Evolutionary conservation across 768 basidiomycete genomes (phyloP).

Genomic region (Kwoniella dendrophila): DNA sequence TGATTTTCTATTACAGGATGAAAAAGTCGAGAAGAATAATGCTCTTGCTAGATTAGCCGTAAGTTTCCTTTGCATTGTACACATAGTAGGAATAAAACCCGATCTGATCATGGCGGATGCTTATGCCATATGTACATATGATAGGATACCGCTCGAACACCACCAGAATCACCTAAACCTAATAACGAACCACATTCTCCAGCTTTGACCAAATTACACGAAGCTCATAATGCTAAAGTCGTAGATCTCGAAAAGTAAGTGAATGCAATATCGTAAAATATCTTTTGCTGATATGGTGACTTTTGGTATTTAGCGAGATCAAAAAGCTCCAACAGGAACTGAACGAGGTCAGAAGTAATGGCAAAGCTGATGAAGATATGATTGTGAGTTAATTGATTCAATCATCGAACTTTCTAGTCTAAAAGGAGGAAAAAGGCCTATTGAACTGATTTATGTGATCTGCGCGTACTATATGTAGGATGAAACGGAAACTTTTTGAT

Average conservation of each 20-base stretch:
- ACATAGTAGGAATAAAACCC: background rate
- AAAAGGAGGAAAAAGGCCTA: too few species aligned
- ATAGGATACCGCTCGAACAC: constrained; percentile 18
- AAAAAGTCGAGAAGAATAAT: constrained; percentile 29
- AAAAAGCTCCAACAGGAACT: constrained; percentile 24
- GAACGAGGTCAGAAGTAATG: constrained; percentile 5
- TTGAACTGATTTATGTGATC: background rate
- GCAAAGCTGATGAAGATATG: background rate
- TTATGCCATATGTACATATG: background rate
- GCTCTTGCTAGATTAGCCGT: constrained; percentile 26
- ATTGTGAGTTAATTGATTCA: constrained; percentile 1
- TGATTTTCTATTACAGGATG: constrained; percentile 18
- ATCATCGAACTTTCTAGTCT: too few species aligned
- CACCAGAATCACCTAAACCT: constrained; percentile 28
- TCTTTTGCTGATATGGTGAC: background rate
- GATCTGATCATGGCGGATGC: background rate
- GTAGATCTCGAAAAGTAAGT: constrained; percentile 40
- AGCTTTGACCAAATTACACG: constrained; percentile 33
- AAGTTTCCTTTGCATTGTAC: background rate
- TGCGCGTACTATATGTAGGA: constrained; percentile 3
- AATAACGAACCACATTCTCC: constrained; percentile 7
- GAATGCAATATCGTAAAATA: background rate
- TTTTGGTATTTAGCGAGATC: constrained; percentile 29
- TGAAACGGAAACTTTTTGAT: constrained; percentile 27
- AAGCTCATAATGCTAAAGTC: constrained; percentile 47